Evolutionary conservation across 1,284 basidiomycete genomes (phyloP).

Genomic region (Ustilago hordei): DNA sequence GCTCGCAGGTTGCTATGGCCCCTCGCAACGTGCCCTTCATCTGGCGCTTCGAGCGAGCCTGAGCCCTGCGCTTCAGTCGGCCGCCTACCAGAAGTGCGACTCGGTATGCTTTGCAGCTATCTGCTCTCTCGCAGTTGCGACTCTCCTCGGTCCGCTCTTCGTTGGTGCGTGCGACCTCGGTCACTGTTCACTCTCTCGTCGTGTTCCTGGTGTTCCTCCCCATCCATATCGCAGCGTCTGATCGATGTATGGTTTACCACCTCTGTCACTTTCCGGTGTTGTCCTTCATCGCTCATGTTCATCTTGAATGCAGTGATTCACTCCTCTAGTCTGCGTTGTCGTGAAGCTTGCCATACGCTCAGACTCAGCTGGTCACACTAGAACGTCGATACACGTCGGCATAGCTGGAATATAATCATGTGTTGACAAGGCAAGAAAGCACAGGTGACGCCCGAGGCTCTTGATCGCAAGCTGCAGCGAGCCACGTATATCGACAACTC

Average conservation of each 20-base stretch:
- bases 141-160: neutral
- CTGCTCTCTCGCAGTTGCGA: neutral
- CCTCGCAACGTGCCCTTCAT: constrained; percentile 1
- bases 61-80: neutral
- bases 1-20: constrained; percentile 5
- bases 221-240: neutral
- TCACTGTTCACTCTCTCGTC: neutral
- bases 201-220: neutral
- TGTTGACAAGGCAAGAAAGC: neutral
- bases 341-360: neutral
- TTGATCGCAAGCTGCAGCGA: too few species aligned
- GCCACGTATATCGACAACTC: neutral
- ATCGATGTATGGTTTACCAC: neutral
- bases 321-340: neutral
- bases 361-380: neutral
- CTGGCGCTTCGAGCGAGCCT: constrained; percentile 19
- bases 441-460: too few species aligned
- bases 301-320: neutral
- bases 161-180: neutral
- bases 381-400: constrained; percentile 7
- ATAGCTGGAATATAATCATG: too few species aligned
- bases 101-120: neutral
- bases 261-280: neutral
- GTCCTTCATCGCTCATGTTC: neutral
- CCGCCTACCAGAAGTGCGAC: neutral